Evolutionary conservation across 2,329 filamentous ascomycete species (phyloP).

Genomic region (Microdochium bolleyi): DNA sequence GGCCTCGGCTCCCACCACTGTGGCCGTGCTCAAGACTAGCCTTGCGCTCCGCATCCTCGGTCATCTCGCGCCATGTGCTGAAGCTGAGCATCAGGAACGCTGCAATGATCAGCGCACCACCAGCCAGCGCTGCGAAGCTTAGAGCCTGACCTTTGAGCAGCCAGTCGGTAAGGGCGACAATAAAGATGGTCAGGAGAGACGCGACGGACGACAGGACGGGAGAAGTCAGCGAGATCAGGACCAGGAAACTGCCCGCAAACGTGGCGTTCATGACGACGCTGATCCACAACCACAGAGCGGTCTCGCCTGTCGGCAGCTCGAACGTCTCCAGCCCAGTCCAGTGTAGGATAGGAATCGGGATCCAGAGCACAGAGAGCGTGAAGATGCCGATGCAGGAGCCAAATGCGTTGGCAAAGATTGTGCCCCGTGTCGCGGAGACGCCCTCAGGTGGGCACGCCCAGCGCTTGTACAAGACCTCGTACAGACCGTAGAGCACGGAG

Average conservation of each 20-base stretch:
- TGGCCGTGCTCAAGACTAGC: slow-evolving; percentile 16
- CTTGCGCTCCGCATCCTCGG: slow-evolving; percentile 66
- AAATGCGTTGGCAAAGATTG: slow-evolving; percentile 92
- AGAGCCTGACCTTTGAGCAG: slow-evolving; percentile 71
- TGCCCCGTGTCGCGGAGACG: slow-evolving; percentile 74
- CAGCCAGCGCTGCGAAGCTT: slow-evolving; percentile 65
- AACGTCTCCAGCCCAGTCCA: slow-evolving; percentile 72
- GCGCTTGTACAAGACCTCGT: slow-evolving; percentile 94
- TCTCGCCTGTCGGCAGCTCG: slow-evolving; percentile 68
- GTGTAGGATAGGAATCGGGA: slow-evolving; percentile 82
- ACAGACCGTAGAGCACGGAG: slow-evolving; percentile 88
- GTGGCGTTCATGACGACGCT: slow-evolving; percentile 81
- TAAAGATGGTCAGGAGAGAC: slow-evolving; percentile 89
- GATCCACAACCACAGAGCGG: slow-evolving; percentile 71
- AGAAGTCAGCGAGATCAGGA: slow-evolving; percentile 85
- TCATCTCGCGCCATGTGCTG: slow-evolving; percentile 91
- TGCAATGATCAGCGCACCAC: slow-evolving; percentile 79
- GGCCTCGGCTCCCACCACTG: slow-evolving; percentile 4
- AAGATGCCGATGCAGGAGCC: slow-evolving; percentile 81
- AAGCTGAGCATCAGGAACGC: slow-evolving; percentile 84
- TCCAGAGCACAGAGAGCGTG: slow-evolving; percentile 82
- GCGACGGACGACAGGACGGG: slow-evolving; percentile 91
- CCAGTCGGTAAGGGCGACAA: slow-evolving; percentile 91
- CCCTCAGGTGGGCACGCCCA: slow-evolving; percentile 90
- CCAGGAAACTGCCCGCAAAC: slow-evolving; percentile 88